Percentiles rank a stretch among this genome's conserved stretches.
These are phyloP conservation scores for Fusarium avenaceum DNA, from an alignment of 2,329 filamentous ascomycete species.

Conservation along the genomic window DNA sequence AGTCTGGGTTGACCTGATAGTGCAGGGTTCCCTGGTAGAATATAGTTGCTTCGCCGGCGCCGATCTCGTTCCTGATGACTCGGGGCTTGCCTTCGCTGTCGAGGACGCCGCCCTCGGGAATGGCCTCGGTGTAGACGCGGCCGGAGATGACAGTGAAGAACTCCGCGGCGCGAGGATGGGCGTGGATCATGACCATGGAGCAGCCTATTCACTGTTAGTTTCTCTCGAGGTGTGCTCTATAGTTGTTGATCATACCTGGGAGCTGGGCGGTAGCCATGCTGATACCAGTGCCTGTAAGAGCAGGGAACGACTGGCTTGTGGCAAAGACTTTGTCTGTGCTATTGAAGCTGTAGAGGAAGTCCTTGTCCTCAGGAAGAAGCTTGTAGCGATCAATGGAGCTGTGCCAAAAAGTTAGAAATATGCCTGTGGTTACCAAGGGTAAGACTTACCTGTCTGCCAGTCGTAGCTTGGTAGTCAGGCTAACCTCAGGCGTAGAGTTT, in stretches of 20 bases:
- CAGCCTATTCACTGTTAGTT: slow-evolving; percentile 54
- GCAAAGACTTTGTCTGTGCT: slow-evolving; percentile 54
- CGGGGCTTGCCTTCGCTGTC: slow-evolving; percentile 53
- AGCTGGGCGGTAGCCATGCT: slow-evolving; percentile 66
- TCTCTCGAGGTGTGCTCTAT: rapidly evolving
- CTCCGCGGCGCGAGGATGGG: slow-evolving; percentile 67
- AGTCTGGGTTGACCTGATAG: slow-evolving; percentile 69
- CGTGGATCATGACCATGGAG: slow-evolving; percentile 69
- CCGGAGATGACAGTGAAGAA: slow-evolving; percentile 66
- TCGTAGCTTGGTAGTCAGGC: slow-evolving; percentile 55
- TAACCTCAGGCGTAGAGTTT: slow-evolving; percentile 37
- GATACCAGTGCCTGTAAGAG: slow-evolving; percentile 64
- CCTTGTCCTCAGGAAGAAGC: slow-evolving; percentile 59
- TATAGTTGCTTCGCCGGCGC: slow-evolving; percentile 62
- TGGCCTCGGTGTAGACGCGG: slow-evolving; percentile 63
- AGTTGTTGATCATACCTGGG: slow-evolving; percentile 47
- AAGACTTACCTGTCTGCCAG: slow-evolving; percentile 56
- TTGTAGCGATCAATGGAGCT: slow-evolving; percentile 59
- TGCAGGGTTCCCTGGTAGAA: slow-evolving; percentile 69
- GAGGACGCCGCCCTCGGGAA: slow-evolving; percentile 64
- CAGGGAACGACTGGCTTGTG: slow-evolving; percentile 69
- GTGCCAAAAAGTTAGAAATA: not conserved
- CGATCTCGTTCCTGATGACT: slow-evolving; percentile 59
- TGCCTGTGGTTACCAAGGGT: rapidly evolving
- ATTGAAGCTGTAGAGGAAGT: slow-evolving; percentile 66